Percentiles rank a stretch among this genome's conserved stretches.
Conservation (phyloP, 1,139 yeast genomes). For the Hyphopichia pseudoburtonii region DNA sequence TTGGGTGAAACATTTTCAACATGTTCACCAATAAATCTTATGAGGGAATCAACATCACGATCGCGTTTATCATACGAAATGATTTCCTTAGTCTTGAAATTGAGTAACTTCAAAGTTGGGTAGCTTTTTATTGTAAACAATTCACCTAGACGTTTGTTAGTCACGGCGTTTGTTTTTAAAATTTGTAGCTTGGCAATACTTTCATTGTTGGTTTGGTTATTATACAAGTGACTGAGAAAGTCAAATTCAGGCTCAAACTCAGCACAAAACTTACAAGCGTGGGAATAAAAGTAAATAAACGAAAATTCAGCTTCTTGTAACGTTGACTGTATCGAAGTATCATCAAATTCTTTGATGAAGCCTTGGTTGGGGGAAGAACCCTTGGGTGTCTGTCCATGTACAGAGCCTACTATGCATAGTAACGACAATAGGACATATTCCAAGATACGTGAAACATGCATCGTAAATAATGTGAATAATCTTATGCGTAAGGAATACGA, state of each 20-base stretch:
- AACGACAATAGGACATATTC: no score
- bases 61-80: conserved; percentile 17
- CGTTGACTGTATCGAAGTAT: conserved; percentile 15
- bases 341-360: conserved; percentile 19
- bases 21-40: conserved; percentile 20
- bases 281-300: conserved; percentile 42
- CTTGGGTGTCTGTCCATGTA: no score
- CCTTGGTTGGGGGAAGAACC: no score
- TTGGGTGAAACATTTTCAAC: conserved; percentile 19
- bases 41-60: conserved; percentile 25
- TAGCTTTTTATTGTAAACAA: conserved; percentile 27
- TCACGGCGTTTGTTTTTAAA: conserved; percentile 28
- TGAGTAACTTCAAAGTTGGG: conserved; percentile 35
- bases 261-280: conserved; percentile 38
- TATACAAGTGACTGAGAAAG: conserved; percentile 28
- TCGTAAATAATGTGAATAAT: no score
- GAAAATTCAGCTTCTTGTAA: conserved; percentile 29
- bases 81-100: conserved; percentile 28
- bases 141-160: conserved; percentile 20
- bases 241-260: conserved; percentile 37
- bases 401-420: no score
- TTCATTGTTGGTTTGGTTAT: conserved; percentile 12
- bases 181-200: conserved; percentile 24
- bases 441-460: no score
- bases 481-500: no score